A percentile compares a stretch with the other conserved stretches of the same genome.
Evolutionary conservation across 306 rosid genomes (phyloP).

Genomic region (Canavalia ensiformis): DNA sequence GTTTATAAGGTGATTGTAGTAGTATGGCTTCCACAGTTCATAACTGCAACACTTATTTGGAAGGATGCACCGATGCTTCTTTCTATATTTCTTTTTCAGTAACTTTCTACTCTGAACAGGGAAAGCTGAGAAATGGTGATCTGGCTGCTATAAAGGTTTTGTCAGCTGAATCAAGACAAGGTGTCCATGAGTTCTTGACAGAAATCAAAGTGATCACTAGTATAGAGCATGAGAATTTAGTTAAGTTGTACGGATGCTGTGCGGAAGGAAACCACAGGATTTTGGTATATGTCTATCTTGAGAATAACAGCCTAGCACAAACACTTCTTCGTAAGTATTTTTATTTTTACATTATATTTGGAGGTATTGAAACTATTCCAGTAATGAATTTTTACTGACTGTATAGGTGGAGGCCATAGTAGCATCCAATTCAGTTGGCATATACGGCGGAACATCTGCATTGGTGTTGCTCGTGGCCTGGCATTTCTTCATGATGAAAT

Average conservation of each 20-base stretch:
- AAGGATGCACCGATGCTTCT: slow-evolving; percentile 19
- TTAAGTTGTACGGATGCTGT: slow-evolving; percentile 85
- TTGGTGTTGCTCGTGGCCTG: slow-evolving; percentile 82
- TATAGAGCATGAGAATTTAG: slow-evolving; percentile 79
- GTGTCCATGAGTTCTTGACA: slow-evolving; percentile 73
- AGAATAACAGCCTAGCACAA: slow-evolving; percentile 84
- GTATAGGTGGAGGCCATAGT: slow-evolving; percentile 61
- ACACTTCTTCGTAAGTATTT: slow-evolving; percentile 68
- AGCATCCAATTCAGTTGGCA: slow-evolving; percentile 71
- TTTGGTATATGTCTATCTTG: slow-evolving; percentile 89
- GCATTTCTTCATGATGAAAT: slow-evolving; percentile 78
- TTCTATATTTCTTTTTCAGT: slow-evolving; percentile 18
- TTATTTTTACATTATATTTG: slow-evolving; percentile 10
- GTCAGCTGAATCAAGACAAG: slow-evolving; percentile 78
- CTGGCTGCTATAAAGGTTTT: slow-evolving; percentile 78
- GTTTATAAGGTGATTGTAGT: slow-evolving; percentile 71
- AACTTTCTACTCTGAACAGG: slow-evolving; percentile 54
- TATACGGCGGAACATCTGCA: slow-evolving; percentile 65
- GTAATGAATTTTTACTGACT: slow-evolving; percentile 46
- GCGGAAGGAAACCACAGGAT: slow-evolving; percentile 72
- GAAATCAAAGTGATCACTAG: slow-evolving; percentile 80
- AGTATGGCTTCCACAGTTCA: neutral
- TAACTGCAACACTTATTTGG: slow-evolving; percentile 13
- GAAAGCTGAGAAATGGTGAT: slow-evolving; percentile 63
- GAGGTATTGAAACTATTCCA: slow-evolving; percentile 4